Conservation (phyloP, 23 red algal species). For the Chondrus crispus region DNA sequence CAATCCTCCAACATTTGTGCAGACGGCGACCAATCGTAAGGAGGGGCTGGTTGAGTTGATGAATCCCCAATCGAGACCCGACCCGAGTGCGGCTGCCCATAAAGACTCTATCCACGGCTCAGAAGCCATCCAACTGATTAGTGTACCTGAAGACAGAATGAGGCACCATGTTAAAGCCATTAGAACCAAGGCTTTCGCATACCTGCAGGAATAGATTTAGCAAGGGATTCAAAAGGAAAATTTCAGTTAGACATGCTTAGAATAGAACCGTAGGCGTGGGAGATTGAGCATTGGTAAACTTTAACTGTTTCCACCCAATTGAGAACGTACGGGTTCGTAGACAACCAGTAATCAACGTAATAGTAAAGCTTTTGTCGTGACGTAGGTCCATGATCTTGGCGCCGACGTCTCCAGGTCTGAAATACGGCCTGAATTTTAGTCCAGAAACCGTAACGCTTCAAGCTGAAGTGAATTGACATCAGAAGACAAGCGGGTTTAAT, state of each 20-base stretch:
- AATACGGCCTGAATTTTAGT: conserved; percentile 1
- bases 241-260: not conserved
- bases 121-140: conserved; percentile 61
- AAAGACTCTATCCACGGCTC: conserved; percentile 65
- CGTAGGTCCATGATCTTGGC: conserved; percentile 20
- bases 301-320: not conserved
- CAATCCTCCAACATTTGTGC: conserved; percentile 49
- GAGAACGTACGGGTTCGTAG: conserved; percentile 60
- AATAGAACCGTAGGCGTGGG: not conserved
- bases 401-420: conserved; percentile 1
- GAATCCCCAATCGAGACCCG: conserved; percentile 65
- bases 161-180: conserved; percentile 49
- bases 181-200: conserved; percentile 52
- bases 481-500: no score
- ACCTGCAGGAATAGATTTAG: not conserved
- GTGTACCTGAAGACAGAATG: conserved; percentile 45
- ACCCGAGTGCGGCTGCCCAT: conserved; percentile 57
- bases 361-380: conserved; percentile 45
- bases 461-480: not conserved
- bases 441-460: not conserved
- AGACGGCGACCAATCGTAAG: conserved; percentile 38
- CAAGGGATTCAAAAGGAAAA: not conserved
- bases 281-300: not conserved
- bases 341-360: conserved; percentile 62
- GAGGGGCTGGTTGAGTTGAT: conserved; percentile 53